Conservation (phyloP, 192 early-diverging fungal species). For the Backusella mclennaniae region DNA sequence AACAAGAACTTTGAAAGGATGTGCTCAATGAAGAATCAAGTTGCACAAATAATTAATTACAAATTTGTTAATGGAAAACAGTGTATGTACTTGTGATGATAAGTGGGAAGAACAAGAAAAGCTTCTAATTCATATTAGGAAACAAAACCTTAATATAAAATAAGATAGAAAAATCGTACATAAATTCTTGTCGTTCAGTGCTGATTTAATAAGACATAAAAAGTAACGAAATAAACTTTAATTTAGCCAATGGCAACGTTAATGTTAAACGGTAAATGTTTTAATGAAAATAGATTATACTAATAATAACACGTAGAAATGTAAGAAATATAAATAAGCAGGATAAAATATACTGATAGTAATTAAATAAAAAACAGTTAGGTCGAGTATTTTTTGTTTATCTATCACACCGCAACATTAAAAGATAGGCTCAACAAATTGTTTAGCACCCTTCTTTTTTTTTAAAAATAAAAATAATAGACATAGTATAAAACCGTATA, state of each 20-base stretch:
- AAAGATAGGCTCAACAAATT: neutral
- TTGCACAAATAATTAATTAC: neutral
- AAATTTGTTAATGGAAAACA: neutral
- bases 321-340: neutral
- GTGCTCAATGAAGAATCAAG: neutral
- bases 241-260: neutral
- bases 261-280: neutral
- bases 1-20: neutral
- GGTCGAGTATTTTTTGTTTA: neutral
- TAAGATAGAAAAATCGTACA: neutral
- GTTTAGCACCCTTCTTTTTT: neutral
- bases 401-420: neutral
- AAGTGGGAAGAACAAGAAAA: neutral
- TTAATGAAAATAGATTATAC: neutral
- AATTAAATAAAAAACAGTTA: neutral
- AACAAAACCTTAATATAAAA: neutral
- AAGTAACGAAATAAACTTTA: neutral
- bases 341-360: neutral
- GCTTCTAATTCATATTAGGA: neutral
- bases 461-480: neutral
- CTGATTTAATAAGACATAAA: neutral
- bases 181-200: neutral
- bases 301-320: neutral
- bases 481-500: neutral
- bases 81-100: neutral